Base-by-base conservation (phyloP, 75 land plant species). In the Gnetum montanum region DNA sequence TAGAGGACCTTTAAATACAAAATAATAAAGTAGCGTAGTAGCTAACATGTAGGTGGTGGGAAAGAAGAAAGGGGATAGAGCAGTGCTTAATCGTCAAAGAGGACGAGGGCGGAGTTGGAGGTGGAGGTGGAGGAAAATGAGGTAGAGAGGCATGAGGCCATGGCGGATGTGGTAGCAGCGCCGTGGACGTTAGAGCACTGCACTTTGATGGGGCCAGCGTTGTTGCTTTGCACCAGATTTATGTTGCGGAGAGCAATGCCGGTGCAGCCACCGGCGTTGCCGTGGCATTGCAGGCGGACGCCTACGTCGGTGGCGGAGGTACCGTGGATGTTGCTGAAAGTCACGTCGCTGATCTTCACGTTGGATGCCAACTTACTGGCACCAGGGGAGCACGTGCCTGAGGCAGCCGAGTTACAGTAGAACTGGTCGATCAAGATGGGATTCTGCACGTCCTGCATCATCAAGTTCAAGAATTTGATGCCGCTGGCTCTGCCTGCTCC, bases 351-450 rank as follows among this genome's bases (percentile, higher is more conserved):
- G 57, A 76, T 34, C 45, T 46, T 56, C 19, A 76, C 76, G 1
- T 54, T 66, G 45, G 79, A 76, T 24, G 65, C 72, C 70, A 62
- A 56, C 19, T 4, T 20, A n/a, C n/a, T n/a, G n/a, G n/a, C n/a
- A n/a, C n/a, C n/a, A n/a, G n/a, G n/a, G n/a, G n/a, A n/a, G n/a
- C 19, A 83, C 87, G 80, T 79, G 79, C 57, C 69, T 69, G 44
- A 30, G 68, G 50, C 95, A 94, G 41, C 58, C 20, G 85, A 75
- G 59, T 95, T 96, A 62, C 99, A 95, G 60, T 95, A 95, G 62
- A 69, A 80, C 52, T 94, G 99, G 56, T 94, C 96, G 23, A 94
- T 90, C 40, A 86, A 64, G 36, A 94, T 86, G 8, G 96, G 99
- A 28, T 90, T 90, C 13, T 64, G 47, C 4, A 82, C 91, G 57